Evolutionary conservation across 176 grass and related monocot species (phyloP).

Genomic region (Tuctoria greenei): DNA sequence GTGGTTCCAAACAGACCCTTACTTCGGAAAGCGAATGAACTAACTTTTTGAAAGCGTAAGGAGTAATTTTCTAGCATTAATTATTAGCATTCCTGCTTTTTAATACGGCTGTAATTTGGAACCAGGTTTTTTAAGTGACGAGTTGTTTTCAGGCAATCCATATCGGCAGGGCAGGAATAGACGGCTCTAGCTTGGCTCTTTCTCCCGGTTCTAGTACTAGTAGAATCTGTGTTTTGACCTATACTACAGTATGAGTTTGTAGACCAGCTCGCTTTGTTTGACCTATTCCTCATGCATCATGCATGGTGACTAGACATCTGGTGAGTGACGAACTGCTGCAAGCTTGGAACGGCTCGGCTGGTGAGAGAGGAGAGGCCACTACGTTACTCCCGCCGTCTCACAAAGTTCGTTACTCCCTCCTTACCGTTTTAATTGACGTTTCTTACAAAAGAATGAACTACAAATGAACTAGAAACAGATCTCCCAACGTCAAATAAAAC

Average conservation of each 20-base stretch:
- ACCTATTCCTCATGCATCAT: background rate
- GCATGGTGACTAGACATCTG: background rate
- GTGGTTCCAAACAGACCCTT: too few relatives aligned
- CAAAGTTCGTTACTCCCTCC: too few relatives aligned
- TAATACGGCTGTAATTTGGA: constrained; percentile 33
- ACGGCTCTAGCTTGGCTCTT: too few relatives aligned
- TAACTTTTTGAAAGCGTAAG: too few relatives aligned
- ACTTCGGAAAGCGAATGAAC: background rate
- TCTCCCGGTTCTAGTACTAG: constrained; percentile 26
- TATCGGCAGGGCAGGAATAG: constrained; percentile 33
- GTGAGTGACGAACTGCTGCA: constrained; percentile 7
- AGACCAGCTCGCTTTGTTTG: constrained; percentile 39
- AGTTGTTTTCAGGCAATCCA: constrained; percentile 36
- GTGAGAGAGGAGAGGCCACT: background rate
- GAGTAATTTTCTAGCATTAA: background rate
- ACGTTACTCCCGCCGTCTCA: too few relatives aligned
- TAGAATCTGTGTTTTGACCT: constrained; percentile 40
- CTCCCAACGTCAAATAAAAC: too few relatives aligned
- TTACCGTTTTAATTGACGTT: too few relatives aligned
- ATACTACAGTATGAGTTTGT: constrained; percentile 27
- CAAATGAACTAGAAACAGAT: too few relatives aligned
- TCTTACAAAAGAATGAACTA: too few relatives aligned
- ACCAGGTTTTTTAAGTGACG: constrained; percentile 8
- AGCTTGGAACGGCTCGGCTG: constrained; percentile 4
- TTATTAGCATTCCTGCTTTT: background rate